These are phyloP conservation scores for Imleria badia DNA, from an alignment of 768 basidiomycete genomes.

Conservation along the genomic window DNA sequence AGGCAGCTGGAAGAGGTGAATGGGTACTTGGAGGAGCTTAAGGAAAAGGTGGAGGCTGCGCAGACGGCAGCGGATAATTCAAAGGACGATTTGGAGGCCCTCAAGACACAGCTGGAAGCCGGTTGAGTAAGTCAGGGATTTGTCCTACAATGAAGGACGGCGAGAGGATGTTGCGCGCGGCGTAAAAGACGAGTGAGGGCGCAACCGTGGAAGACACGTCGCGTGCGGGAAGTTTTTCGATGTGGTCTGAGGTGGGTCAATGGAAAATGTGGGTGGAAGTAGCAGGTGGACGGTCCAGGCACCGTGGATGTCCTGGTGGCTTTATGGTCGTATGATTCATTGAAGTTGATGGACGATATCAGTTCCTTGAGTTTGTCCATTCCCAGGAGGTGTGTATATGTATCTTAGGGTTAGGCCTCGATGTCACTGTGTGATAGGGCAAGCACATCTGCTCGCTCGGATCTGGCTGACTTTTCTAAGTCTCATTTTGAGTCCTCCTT, in stretches of 20 bases:
- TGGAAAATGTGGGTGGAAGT: not conserved
- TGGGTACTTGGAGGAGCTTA: slow-evolving; percentile 59
- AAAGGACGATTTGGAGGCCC: slow-evolving; percentile 74
- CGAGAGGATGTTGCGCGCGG: slow-evolving; percentile 29
- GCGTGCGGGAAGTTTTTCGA: not conserved
- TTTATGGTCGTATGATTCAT: slow-evolving; percentile 6
- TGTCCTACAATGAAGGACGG: slow-evolving; percentile 32
- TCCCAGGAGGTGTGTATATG: too few species aligned
- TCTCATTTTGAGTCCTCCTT: too few species aligned
- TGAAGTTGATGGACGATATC: slow-evolving; percentile 19
- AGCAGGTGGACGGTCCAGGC: not conserved
- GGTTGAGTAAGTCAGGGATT: slow-evolving; percentile 30
- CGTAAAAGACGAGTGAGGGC: slow-evolving; percentile 26
- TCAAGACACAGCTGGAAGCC: slow-evolving; percentile 77
- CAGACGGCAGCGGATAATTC: slow-evolving; percentile 74
- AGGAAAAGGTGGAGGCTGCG: slow-evolving; percentile 71
- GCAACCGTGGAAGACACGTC: not conserved
- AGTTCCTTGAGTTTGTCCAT: slow-evolving; percentile 11
- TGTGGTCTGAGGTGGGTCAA: slow-evolving; percentile 11
- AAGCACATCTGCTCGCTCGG: too few species aligned
- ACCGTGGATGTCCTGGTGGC: slow-evolving; percentile 19
- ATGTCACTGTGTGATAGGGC: too few species aligned
- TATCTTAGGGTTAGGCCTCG: too few species aligned
- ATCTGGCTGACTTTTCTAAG: too few species aligned
- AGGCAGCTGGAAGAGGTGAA: slow-evolving; percentile 57